Evolutionary conservation across 2,329 filamentous ascomycete genomes (phyloP), one percentile per base, ranked within the genome.

Genomic region (Fusarium virguliforme): DNA sequence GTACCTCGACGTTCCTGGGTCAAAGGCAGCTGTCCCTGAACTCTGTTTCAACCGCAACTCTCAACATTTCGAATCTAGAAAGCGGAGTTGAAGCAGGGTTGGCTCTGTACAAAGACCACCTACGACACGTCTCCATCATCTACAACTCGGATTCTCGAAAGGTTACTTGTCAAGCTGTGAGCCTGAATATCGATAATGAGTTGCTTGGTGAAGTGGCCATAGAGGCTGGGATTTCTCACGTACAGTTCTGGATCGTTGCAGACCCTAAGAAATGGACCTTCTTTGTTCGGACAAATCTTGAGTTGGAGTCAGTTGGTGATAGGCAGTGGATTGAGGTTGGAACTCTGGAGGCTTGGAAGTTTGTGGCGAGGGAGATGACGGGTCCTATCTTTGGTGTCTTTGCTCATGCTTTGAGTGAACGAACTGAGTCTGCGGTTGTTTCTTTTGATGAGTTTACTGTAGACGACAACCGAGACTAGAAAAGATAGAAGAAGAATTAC

Each of bases 311-410:
- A 24, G 13, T 10, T 2, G 15, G 22, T 10, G 22, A 35, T 53
- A 13, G 4, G 18, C 5, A 48, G 1, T 68, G 66, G 66, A 22
- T 57, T 63, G 63, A 61, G 10, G n/a, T 68, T 13, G 66, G 66
- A 12, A 46, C 43, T 24, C 6, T 60, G 8, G 53, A 57, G 10
- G 30, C 59, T 1, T 60, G 56, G 56, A 48, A 70, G 46, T 34
- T 62, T 18, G 22, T 54, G 4, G 48, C 56, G 10, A 53, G 60
- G 3, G 58, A 64, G 28, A 67, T 64, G 67, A 62, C 60, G 3
- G 60, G 66, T n/a, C 64, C 66, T 1, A 50, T 69, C 8, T 69
- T 67, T 50, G 64, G 66, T 9, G 18, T 62, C 18, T 68, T 62
- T 57, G 58, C 63, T 12, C 43, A 60, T 30, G 40, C 40, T 13